phyloP scores from a whole-genome alignment of 108 stramenopile genomes.

The Fistulifera solaris region DNA sequence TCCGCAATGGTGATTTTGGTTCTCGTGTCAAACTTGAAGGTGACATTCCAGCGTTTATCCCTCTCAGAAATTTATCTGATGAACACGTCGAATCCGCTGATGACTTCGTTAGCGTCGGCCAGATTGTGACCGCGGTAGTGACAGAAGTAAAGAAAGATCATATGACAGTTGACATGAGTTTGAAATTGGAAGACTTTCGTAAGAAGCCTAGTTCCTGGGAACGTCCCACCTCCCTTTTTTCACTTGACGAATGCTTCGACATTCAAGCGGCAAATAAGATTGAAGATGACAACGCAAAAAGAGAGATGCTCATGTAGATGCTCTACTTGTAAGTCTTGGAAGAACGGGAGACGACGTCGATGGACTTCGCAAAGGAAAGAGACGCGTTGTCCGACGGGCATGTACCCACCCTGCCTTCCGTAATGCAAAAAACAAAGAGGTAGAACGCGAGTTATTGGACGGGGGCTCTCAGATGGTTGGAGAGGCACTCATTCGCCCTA shows the following conservation, averaged over 20 bases:
- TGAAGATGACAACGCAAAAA: conserved; percentile 68
- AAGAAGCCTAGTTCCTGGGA: conserved; percentile 75
- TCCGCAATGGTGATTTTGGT: conserved; percentile 77
- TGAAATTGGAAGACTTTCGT: conserved; percentile 77
- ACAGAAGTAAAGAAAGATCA: conserved; percentile 89
- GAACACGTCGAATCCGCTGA: conserved; percentile 82
- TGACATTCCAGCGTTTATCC: conserved; percentile 78
- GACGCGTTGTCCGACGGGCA: conserved; percentile 67
- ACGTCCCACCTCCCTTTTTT: conserved; percentile 55
- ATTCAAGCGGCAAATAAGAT: conserved; percentile 38
- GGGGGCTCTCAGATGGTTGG: conserved; percentile 73
- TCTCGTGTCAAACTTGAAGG: conserved; percentile 83
- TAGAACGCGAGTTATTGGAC: conserved; percentile 61
- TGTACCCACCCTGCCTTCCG: conserved; percentile 86
- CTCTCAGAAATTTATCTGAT: conserved; percentile 71
- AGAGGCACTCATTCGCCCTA: conserved; percentile 77
- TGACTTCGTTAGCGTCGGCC: conserved; percentile 67
- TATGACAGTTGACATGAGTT: conserved; percentile 80
- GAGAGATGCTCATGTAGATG: conserved; percentile 63
- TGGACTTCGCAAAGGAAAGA: conserved; percentile 24
- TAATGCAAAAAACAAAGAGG: conserved; percentile 58
- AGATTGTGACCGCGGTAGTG: conserved; percentile 71
- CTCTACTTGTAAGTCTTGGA: conserved; percentile 42
- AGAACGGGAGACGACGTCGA: conserved; percentile 34
- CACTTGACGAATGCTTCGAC: conserved; percentile 65